Base-by-base conservation (phyloP, 441 rosid genomes). In the Pelargonium myrrhifolium region DNA sequence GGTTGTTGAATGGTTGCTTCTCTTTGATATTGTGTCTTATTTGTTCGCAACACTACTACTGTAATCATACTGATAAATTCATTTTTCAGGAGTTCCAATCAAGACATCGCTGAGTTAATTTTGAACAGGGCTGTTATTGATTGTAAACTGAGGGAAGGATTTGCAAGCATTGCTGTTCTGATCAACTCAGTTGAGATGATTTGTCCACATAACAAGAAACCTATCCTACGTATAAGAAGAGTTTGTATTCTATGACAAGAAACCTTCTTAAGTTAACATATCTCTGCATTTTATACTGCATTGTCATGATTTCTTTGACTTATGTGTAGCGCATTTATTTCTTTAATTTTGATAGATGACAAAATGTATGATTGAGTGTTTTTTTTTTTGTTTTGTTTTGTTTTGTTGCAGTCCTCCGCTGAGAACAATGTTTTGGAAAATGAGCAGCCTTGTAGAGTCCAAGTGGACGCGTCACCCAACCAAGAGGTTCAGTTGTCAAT, bases 81-180 rank as follows among this genome's bases (percentile, higher is more conserved):
- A 20, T 76, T 65, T 73, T 71, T 62, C 79, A 93, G 98, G 81
- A 76, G 68, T 68, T 81, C 80, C 47, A 64, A 79, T 72, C 74
- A 78, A 78, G 85, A 81, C 62, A 77, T 83, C 68, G 83, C 91
- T 22, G 77, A 79, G 75, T 74, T 93, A 78, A 72, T 79, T 64
- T 76, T 93, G 67, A 75, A 80, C 68, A 85, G 80, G 59, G 73
- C 78, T 22, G 69, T 76, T 76, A 72, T 89, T 66, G 91, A 87
- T 65, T 85, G 87, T 80, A 85, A 88, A 74, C 74, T 89, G 64
- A 81, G 89, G 85, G 85, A 85, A 74, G 88, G 85, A 70, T 78
- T 83, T 67, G 85, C 84, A 63, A 72, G 83, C 61, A 62, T 86
- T 62, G 58, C 60, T 77, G 74, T 78, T 70, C 77, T 72, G 66